Percentiles rank a stretch among this genome's conserved stretches.
Conservation (phyloP, 169 alveolate species). For the Toxoplasma gondii region DNA sequence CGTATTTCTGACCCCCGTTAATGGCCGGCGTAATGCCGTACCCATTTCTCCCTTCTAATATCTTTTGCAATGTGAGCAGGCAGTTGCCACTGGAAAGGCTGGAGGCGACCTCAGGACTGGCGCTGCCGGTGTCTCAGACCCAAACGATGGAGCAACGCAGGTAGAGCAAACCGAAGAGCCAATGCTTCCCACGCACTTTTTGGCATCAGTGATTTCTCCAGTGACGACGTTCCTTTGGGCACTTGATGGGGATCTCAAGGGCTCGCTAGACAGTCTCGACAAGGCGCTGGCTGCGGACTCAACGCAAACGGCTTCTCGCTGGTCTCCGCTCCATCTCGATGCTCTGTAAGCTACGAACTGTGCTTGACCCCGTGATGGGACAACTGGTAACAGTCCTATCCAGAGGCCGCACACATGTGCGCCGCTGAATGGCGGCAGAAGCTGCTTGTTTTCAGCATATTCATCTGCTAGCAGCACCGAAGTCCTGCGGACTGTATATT, state of each 20-base stretch:
- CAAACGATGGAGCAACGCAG: neutral
- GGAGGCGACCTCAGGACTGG: neutral
- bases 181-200: neutral
- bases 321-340: constrained; percentile 15
- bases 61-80: neutral
- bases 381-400: too few species aligned
- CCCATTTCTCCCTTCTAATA: neutral
- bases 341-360: neutral
- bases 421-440: too few species aligned
- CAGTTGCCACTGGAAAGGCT: neutral
- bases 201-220: neutral
- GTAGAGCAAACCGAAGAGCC: neutral
- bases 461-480: too few species aligned
- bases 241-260: constrained; percentile 6
- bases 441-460: too few species aligned
- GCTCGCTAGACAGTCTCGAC: constrained; percentile 12
- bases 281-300: neutral
- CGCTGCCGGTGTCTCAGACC: neutral
- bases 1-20: neutral
- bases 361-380: too few species aligned
- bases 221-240: neutral
- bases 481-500: too few species aligned
- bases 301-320: neutral
- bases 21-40: too few species aligned
- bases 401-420: too few species aligned